A percentile compares a stretch with the other conserved stretches of the same genome.
Evolutionary conservation across 192 early-diverging fungal species (phyloP).

Genomic region (Spizellomyces punctatus): DNA sequence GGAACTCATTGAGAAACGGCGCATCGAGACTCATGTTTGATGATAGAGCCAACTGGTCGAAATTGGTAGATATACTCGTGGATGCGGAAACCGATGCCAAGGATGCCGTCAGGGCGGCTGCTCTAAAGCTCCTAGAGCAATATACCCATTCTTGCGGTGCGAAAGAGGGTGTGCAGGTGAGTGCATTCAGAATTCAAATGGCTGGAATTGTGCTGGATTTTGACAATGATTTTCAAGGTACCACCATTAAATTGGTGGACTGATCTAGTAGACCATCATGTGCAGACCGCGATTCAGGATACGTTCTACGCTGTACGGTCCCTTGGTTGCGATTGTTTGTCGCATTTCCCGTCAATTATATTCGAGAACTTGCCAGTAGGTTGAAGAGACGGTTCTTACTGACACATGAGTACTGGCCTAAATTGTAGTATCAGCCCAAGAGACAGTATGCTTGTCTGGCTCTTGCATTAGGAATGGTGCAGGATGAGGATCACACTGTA

Average conservation of each 20-base stretch:
- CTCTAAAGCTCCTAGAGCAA: slow-evolving; percentile 41
- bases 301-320: slow-evolving; percentile 35
- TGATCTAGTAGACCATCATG: slow-evolving; percentile 15
- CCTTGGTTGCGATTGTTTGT: slow-evolving; percentile 32
- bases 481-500: slow-evolving; percentile 59
- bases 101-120: slow-evolving; percentile 34
- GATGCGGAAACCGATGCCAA: slow-evolving; percentile 2
- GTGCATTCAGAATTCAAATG: too few relatives aligned
- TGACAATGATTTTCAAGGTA: background rate
- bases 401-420: background rate
- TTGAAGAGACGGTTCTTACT: background rate
- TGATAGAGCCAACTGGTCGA: slow-evolving; percentile 11
- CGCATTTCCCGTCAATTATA: slow-evolving; percentile 24
- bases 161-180: background rate
- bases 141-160: slow-evolving; percentile 24
- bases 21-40: background rate
- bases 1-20: background rate
- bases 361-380: slow-evolving; percentile 29
- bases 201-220: background rate
- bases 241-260: slow-evolving; percentile 22
- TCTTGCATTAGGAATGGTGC: slow-evolving; percentile 26
- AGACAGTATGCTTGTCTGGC: slow-evolving; percentile 25
- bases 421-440: slow-evolving; percentile 9
- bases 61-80: slow-evolving; percentile 2
- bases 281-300: slow-evolving; percentile 17